phyloP scores from a whole-genome alignment of 1,139 yeast genomes.

The Pichia sp. region DNA sequence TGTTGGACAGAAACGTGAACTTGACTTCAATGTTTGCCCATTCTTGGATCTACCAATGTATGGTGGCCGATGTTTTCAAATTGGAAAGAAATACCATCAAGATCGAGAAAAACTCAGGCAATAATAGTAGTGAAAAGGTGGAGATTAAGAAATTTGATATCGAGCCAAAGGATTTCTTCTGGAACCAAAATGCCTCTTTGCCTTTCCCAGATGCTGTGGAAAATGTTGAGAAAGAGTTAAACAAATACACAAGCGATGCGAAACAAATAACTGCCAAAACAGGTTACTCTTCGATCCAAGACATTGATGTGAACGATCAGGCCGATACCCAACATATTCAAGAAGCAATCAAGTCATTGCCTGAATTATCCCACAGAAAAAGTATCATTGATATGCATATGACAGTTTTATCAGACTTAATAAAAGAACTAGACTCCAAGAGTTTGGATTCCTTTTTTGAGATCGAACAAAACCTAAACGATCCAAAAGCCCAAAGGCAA shows the following conservation, averaged over 20 bases:
- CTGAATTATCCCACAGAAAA: slow-evolving; percentile 86
- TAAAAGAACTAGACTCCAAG: slow-evolving; percentile 79
- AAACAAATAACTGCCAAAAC: slow-evolving; percentile 77
- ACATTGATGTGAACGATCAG: slow-evolving; percentile 60
- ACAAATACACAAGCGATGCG: slow-evolving; percentile 80
- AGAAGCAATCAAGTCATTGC: slow-evolving; percentile 86
- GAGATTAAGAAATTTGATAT: slow-evolving; percentile 66
- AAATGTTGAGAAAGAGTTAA: slow-evolving; percentile 80
- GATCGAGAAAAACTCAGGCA: slow-evolving; percentile 33
- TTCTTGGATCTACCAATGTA: slow-evolving; percentile 96
- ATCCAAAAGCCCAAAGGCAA: slow-evolving; percentile 56
- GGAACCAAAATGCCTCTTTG: slow-evolving; percentile 76
- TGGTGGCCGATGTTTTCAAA: slow-evolving; percentile 87
- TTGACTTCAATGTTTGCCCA: slow-evolving; percentile 91
- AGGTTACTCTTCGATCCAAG: slow-evolving; percentile 65
- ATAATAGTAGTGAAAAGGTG: slow-evolving; percentile 36
- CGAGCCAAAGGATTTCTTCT: slow-evolving; percentile 89
- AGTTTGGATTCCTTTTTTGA: slow-evolving; percentile 88
- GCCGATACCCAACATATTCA: slow-evolving; percentile 75
- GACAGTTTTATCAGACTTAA: slow-evolving; percentile 84
- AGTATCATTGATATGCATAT: slow-evolving; percentile 91
- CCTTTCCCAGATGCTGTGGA: slow-evolving; percentile 99
- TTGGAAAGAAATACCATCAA: slow-evolving; percentile 76
- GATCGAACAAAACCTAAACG: slow-evolving; percentile 74
- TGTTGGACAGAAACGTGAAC: slow-evolving; percentile 86